Conservation (phyloP, 2,329 filamentous ascomycete species). For the Hypoxylon sp. region DNA sequence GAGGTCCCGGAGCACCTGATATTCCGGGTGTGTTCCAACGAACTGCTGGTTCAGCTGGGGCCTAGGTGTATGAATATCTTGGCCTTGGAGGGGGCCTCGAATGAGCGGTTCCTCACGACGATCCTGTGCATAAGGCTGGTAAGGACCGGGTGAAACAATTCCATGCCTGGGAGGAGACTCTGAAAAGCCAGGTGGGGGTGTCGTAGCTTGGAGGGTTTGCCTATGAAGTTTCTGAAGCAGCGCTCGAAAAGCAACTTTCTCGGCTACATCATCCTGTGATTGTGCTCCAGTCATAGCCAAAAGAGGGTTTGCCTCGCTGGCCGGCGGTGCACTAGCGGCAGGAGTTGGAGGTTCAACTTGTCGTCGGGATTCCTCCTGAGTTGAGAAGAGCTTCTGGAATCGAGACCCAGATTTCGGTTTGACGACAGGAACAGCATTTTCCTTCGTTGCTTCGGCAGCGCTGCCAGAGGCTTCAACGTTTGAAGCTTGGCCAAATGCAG, state of each 20-base stretch:
- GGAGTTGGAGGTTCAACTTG: slow-evolving; percentile 66
- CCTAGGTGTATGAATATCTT: slow-evolving; percentile 69
- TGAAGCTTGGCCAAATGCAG: slow-evolving; percentile 63
- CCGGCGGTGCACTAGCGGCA: slow-evolving; percentile 54
- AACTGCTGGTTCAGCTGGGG: slow-evolving; percentile 64
- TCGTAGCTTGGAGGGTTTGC: slow-evolving; percentile 62
- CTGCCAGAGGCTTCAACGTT: slow-evolving; percentile 64
- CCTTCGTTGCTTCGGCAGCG: slow-evolving; percentile 64
- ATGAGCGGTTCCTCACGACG: slow-evolving; percentile 62
- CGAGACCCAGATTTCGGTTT: slow-evolving; percentile 77
- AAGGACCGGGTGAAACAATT: slow-evolving; percentile 65
- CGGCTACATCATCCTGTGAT: slow-evolving; percentile 69
- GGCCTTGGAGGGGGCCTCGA: slow-evolving; percentile 60
- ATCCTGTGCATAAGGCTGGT: slow-evolving; percentile 63
- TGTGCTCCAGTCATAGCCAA: slow-evolving; percentile 52
- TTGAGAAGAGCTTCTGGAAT: slow-evolving; percentile 85
- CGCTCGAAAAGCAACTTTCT: slow-evolving; percentile 88
- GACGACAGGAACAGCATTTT: slow-evolving; percentile 57
- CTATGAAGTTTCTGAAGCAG: slow-evolving; percentile 85
- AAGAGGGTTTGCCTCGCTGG: slow-evolving; percentile 51
- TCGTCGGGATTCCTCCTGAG: slow-evolving; percentile 67
- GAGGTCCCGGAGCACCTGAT: slow-evolving; percentile 72
- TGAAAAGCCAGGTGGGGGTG: slow-evolving; percentile 60
- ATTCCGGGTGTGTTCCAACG: slow-evolving; percentile 67
- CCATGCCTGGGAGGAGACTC: slow-evolving; percentile 52